Conservation (phyloP, 768 basidiomycete genomes). For the Boletus subcaerulescens region DNA sequence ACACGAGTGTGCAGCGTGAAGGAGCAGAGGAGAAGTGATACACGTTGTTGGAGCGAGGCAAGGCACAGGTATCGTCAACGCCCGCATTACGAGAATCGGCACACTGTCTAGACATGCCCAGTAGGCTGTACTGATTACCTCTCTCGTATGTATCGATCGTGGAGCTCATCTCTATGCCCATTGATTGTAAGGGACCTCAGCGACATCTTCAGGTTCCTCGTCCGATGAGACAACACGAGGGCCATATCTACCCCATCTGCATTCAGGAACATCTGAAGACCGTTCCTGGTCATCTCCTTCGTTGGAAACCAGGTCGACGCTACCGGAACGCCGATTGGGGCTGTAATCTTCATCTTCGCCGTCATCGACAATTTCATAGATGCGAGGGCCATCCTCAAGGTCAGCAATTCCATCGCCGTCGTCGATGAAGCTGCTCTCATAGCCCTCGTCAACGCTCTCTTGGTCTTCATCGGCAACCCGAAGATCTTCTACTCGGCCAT, state of each 20-base stretch:
- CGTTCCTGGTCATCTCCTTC: constrained; percentile 4
- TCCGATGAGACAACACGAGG: constrained; percentile 13
- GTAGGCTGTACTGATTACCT: too few species aligned
- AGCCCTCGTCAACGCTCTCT: constrained; percentile 37
- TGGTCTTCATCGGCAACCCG: constrained; percentile 11
- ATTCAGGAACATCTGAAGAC: neutral
- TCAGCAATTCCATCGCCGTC: constrained; percentile 34
- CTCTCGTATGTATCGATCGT: neutral
- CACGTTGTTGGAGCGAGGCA: constrained; percentile 28
- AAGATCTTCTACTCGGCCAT: constrained; percentile 1
- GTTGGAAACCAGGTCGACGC: constrained; percentile 11
- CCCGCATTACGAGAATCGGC: neutral
- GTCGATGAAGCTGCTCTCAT: constrained; percentile 58
- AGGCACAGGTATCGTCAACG: neutral
- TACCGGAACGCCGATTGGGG: neutral
- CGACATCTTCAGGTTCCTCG: constrained; percentile 10
- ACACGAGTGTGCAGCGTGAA: constrained; percentile 34
- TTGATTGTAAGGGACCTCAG: neutral
- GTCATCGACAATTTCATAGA: constrained; percentile 23
- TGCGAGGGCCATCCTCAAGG: constrained; percentile 12
- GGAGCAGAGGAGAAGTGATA: constrained; percentile 11
- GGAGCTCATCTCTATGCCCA: neutral
- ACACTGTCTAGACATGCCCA: too few species aligned
- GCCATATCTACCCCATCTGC: neutral
- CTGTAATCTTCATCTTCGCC: constrained; percentile 7